A percentile compares a stretch with the other conserved stretches of the same genome.
phyloP scores from a whole-genome alignment of 768 basidiomycete genomes.

The Cubamyces sp. region DNA sequence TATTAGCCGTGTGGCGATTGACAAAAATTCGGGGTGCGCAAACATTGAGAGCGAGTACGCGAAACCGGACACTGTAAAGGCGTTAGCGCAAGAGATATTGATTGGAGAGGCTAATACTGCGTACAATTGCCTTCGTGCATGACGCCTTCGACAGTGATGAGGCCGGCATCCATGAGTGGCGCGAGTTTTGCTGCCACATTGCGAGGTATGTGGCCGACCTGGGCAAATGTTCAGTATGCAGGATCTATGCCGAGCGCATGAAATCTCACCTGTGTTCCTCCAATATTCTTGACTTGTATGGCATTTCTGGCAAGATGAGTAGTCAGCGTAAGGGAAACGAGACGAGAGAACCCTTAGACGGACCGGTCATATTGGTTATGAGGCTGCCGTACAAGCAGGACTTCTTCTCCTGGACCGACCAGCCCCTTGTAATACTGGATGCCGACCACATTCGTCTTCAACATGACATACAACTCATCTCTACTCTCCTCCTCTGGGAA shows the following conservation, averaged over 20 bases:
- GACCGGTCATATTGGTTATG: slow-evolving; percentile 70
- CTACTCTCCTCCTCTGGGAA: slow-evolving; percentile 46
- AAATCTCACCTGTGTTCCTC: slow-evolving; percentile 36
- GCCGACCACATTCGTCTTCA: slow-evolving; percentile 73
- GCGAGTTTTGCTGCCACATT: slow-evolving; percentile 62
- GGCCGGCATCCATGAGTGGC: slow-evolving; percentile 65
- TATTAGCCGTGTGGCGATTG: neutral
- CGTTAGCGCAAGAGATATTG: slow-evolving; percentile 2
- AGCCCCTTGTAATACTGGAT: slow-evolving; percentile 85
- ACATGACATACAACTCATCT: slow-evolving; percentile 71
- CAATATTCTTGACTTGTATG: slow-evolving; percentile 82
- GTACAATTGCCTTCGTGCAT: slow-evolving; percentile 72
- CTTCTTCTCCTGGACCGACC: slow-evolving; percentile 81
- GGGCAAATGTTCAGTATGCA: slow-evolving; percentile 27
- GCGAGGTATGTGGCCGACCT: slow-evolving; percentile 83
- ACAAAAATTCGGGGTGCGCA: slow-evolving; percentile 23
- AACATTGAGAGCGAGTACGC: slow-evolving; percentile 68
- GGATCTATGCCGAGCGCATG: neutral
- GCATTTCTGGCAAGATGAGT: slow-evolving; percentile 56
- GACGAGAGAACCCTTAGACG: neutral
- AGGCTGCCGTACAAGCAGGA: slow-evolving; percentile 68
- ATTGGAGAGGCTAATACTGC: neutral
- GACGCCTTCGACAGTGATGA: slow-evolving; percentile 74
- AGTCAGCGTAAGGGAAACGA: neutral
- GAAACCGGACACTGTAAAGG: slow-evolving; percentile 35